phyloP scores from a whole-genome alignment of 805 yeast species.

The Metschnikowia lunata region DNA sequence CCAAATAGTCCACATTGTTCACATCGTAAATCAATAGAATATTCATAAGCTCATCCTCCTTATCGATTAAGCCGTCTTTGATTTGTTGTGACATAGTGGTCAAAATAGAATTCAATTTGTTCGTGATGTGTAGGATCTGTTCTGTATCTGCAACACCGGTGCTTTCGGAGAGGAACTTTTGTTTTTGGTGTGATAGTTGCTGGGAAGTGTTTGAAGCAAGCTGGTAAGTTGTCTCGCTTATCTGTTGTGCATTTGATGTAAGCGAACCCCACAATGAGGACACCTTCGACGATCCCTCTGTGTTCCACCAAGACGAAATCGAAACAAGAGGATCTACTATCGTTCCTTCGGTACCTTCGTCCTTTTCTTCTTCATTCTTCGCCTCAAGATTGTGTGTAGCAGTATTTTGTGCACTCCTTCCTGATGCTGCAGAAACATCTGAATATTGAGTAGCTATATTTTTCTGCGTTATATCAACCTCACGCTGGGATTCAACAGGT shows the following conservation, averaged over 20 bases:
- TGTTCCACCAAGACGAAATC: slow-evolving; percentile 71
- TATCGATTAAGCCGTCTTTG: slow-evolving; percentile 52
- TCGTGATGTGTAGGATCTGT: slow-evolving; percentile 27
- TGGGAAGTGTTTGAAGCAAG: slow-evolving; percentile 44
- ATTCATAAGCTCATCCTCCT: slow-evolving; percentile 45
- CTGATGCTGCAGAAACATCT: not conserved
- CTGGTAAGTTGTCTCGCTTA: slow-evolving; percentile 49
- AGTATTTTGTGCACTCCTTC: not conserved
- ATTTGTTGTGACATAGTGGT: slow-evolving; percentile 38
- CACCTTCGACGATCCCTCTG: slow-evolving; percentile 62
- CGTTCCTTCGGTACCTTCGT: not conserved
- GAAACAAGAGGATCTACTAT: slow-evolving; percentile 56
- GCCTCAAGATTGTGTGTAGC: not conserved
- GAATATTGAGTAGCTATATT: not conserved
- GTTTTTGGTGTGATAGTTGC: slow-evolving; percentile 38
- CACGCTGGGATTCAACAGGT: not conserved
- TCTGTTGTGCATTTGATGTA: slow-evolving; percentile 43
- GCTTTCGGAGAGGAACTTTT: slow-evolving; percentile 27
- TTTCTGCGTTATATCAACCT: not conserved
- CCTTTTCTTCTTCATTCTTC: not conserved
- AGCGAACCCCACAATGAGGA: slow-evolving; percentile 68
- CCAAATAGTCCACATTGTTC: slow-evolving; percentile 46
- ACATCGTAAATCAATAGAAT: slow-evolving; percentile 59
- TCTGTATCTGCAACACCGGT: slow-evolving; percentile 22
- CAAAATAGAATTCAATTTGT: slow-evolving; percentile 30